These are phyloP conservation scores for Coprinopsis strossmayeri DNA, from an alignment of 768 basidiomycete genomes.

Conservation along the genomic window DNA sequence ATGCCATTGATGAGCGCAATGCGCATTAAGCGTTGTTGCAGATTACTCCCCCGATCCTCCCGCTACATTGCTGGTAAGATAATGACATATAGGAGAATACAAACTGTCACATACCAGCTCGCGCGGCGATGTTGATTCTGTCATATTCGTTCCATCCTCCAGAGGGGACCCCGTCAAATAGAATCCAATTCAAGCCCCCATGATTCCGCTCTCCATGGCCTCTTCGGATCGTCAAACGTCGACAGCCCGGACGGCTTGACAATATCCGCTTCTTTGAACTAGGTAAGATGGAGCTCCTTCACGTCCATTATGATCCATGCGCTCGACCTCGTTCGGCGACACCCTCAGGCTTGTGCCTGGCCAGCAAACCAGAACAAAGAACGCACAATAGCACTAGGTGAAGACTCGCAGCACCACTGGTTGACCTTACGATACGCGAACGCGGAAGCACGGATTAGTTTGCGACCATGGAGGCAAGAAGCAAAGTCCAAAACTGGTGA, in stretches of 20 bases:
- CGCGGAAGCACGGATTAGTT: too few species aligned
- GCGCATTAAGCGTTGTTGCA: constrained; percentile 16
- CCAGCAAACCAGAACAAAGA: too few species aligned
- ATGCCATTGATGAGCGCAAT: too few species aligned
- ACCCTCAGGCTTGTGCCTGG: too few species aligned
- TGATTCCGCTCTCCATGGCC: not conserved
- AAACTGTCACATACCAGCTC: not conserved
- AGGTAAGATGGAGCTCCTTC: not conserved
- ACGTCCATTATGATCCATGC: not conserved
- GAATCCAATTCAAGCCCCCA: not conserved
- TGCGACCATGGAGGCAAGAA: too few species aligned
- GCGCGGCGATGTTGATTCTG: constrained; percentile 3
- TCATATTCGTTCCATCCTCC: not conserved
- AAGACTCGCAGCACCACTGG: too few species aligned
- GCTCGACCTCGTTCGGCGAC: not conserved
- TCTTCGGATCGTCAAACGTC: not conserved
- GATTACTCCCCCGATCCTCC: constrained; percentile 6
- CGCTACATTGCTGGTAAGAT: not conserved
- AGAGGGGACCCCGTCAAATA: not conserved
- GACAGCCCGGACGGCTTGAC: not conserved
- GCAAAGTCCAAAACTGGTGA: too few species aligned
- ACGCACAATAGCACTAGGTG: too few species aligned
- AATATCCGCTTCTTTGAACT: not conserved
- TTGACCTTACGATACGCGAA: too few species aligned
- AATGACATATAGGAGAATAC: not conserved